A percentile compares a stretch with the other conserved stretches of the same genome.
phyloP scores from a whole-genome alignment of 2,329 filamentous ascomycete species.

The Pseudopithomyces maydicus region DNA sequence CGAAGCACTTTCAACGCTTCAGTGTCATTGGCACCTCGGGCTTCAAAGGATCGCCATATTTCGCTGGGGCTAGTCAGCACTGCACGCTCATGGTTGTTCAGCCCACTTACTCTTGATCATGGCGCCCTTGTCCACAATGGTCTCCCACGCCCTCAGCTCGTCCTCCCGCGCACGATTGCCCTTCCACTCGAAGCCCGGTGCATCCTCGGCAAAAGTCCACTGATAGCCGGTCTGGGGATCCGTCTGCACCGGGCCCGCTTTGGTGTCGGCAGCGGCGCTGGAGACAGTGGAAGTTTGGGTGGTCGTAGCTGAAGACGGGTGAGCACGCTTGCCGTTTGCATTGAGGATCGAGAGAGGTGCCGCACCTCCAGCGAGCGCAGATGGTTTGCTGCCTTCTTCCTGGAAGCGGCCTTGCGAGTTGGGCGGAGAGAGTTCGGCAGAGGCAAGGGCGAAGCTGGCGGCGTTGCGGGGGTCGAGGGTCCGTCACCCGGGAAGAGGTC shows the following conservation, averaged over 20 bases:
- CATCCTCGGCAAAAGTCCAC: conserved; percentile 43
- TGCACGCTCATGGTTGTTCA: not conserved
- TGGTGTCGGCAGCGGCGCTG: conserved; percentile 10
- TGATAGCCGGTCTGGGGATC: conserved; percentile 42
- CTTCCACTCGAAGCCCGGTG: conserved; percentile 46
- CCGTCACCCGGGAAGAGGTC: conserved; percentile 53
- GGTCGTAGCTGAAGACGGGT: conserved; percentile 14
- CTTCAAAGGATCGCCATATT: conserved; percentile 45
- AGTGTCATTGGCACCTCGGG: conserved; percentile 29
- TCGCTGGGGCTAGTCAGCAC: conserved; percentile 28
- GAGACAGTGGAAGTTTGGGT: conserved; percentile 1
- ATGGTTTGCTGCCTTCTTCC: conserved; percentile 19
- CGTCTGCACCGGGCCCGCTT: conserved; percentile 24
- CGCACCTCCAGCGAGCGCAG: conserved; percentile 20
- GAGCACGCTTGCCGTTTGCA: conserved; percentile 44
- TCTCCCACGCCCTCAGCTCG: conserved; percentile 38
- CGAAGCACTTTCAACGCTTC: conserved; percentile 27
- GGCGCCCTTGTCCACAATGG: conserved; percentile 37
- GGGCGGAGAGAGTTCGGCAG: conserved; percentile 59
- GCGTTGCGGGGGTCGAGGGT: conserved; percentile 50
- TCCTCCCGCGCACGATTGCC: conserved; percentile 44
- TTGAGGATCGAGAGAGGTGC: conserved; percentile 32
- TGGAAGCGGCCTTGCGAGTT: conserved; percentile 53
- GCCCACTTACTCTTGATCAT: conserved; percentile 40
- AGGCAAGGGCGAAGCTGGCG: conserved; percentile 29